A percentile compares a stretch with the other conserved stretches of the same genome.
Conservation (phyloP, 768 basidiomycete species). For the Crepidotus variabilis region DNA sequence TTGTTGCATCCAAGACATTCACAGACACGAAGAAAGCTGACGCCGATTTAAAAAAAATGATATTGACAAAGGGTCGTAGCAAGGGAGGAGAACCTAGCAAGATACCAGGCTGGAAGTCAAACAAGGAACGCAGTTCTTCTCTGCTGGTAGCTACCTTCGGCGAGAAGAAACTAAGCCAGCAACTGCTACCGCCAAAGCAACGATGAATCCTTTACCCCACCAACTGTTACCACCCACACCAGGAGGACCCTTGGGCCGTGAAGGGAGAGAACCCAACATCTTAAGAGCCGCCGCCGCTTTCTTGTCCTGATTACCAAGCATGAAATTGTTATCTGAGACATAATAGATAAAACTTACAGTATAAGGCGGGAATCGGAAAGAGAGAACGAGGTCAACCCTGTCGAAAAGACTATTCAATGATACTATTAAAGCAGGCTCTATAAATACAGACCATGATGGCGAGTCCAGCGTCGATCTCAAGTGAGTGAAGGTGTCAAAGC, state of each 20-base stretch:
- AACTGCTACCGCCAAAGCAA: constrained; percentile 40
- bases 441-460: constrained; percentile 46
- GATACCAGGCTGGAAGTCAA: neutral
- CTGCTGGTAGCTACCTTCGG: constrained; percentile 23
- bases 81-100: no score
- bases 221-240: constrained; percentile 19
- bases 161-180: constrained; percentile 40
- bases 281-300: constrained; percentile 26
- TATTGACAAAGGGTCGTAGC: no score
- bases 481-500: constrained; percentile 80
- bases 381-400: constrained; percentile 48
- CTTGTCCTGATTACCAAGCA: constrained; percentile 18
- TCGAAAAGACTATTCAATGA: neutral
- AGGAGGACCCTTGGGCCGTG: constrained; percentile 43
- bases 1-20: no score
- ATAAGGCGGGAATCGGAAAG: constrained; percentile 63
- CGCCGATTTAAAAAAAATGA: no score
- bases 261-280: constrained; percentile 33
- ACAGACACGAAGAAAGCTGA: no score
- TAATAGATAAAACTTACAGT: constrained; percentile 25
- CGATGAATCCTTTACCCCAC: constrained; percentile 46
- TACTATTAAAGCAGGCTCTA: neutral
- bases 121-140: neutral
- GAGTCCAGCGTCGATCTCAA: constrained; percentile 56
- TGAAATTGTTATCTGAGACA: neutral